Percentiles rank a stretch among this genome's conserved stretches.
These are phyloP conservation scores for Suhomyces sp. DNA, from an alignment of 805 yeast genomes.

Conservation along the genomic window DNA sequence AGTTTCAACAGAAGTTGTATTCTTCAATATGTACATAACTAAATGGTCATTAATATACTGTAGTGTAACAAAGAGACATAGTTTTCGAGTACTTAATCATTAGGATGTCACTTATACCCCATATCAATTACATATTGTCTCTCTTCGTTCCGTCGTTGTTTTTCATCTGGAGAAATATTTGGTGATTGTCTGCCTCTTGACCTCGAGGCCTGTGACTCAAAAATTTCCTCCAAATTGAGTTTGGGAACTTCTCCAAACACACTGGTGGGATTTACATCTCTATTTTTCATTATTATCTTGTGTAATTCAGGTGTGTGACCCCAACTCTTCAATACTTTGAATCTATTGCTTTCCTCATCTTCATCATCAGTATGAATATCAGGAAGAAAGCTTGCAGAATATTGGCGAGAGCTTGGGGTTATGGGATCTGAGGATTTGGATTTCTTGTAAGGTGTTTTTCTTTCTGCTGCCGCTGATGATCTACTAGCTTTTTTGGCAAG, in stretches of 20 bases:
- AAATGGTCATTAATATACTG: no score
- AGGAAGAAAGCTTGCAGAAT: slow-evolving; percentile 30
- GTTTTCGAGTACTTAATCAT: background rate
- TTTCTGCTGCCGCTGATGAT: slow-evolving; percentile 5
- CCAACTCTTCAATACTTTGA: slow-evolving; percentile 33
- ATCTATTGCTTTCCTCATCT: slow-evolving; percentile 20
- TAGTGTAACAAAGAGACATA: background rate
- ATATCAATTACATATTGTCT: slow-evolving; percentile 47
- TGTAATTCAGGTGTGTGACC: slow-evolving; percentile 39
- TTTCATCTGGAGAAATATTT: slow-evolving; percentile 35
- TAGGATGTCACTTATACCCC: slow-evolving; percentile 32
- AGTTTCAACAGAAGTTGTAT: background rate
- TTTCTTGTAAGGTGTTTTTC: slow-evolving; percentile 6
- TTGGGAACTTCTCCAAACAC: slow-evolving; percentile 77
- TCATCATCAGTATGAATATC: slow-evolving; percentile 45
- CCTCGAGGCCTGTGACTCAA: slow-evolving; percentile 51
- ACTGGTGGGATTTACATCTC: slow-evolving; percentile 56
- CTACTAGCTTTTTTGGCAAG: slow-evolving; percentile 13
- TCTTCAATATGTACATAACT: background rate
- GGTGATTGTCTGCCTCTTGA: slow-evolving; percentile 57
- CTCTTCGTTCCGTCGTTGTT: slow-evolving; percentile 42
- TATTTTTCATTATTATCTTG: slow-evolving; percentile 24
- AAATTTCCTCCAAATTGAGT: slow-evolving; percentile 67
- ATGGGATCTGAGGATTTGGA: slow-evolving; percentile 2
- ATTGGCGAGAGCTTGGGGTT: slow-evolving; percentile 15